These are phyloP conservation scores for Fusarium sp. DNA, from an alignment of 2,329 filamentous ascomycete species.

Conservation along the genomic window DNA sequence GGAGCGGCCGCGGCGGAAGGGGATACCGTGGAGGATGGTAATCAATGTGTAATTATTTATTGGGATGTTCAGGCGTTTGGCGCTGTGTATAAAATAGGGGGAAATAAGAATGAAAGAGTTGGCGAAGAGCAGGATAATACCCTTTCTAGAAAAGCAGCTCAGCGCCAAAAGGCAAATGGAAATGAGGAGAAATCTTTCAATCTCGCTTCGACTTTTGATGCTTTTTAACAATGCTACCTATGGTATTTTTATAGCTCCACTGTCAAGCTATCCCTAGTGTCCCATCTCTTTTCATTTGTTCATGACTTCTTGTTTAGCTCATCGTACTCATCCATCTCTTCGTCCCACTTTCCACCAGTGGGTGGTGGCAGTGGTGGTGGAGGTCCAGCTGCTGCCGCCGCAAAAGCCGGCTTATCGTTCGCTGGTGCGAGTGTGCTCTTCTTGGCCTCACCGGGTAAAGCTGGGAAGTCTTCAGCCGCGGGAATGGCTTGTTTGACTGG, in stretches of 20 bases:
- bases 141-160: slow-evolving; percentile 33
- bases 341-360: slow-evolving; percentile 60
- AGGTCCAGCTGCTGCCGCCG: slow-evolving; percentile 41
- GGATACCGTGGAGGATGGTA: slow-evolving; percentile 62
- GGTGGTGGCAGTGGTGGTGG: slow-evolving; percentile 44
- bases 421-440: slow-evolving; percentile 27
- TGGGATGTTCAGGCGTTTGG: slow-evolving; percentile 34
- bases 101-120: slow-evolving; percentile 17
- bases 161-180: slow-evolving; percentile 2
- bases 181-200: slow-evolving; percentile 23
- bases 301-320: slow-evolving; percentile 44
- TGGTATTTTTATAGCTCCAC: slow-evolving; percentile 30
- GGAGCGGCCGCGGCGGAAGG: slow-evolving; percentile 61
- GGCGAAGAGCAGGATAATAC: slow-evolving; percentile 33
- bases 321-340: slow-evolving; percentile 65
- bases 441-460: slow-evolving; percentile 45
- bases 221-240: slow-evolving; percentile 36
- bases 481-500: slow-evolving; percentile 40
- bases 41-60: background rate
- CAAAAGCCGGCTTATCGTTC: slow-evolving; percentile 41
- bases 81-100: slow-evolving; percentile 25
- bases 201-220: slow-evolving; percentile 34
- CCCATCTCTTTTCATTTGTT: background rate
- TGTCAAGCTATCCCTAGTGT: background rate
- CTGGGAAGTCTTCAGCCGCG: slow-evolving; percentile 49